Evolutionary conservation across 2,329 filamentous ascomycete genomes (phyloP).

Genomic region (Trichophyton mentagrophytes): DNA sequence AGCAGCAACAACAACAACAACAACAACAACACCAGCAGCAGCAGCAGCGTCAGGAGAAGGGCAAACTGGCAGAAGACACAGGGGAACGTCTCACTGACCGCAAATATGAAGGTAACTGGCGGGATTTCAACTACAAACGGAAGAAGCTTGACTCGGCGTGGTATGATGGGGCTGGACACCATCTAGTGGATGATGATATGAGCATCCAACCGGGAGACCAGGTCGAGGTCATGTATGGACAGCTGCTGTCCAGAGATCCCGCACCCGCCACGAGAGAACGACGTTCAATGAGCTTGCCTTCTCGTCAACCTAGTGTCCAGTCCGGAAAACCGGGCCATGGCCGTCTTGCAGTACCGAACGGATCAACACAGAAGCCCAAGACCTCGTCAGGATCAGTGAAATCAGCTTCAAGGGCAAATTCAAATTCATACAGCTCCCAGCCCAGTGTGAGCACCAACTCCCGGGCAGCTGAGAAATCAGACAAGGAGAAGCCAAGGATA

Average conservation of each 20-base stretch:
- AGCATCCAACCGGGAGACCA: neutral
- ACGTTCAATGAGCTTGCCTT: neutral
- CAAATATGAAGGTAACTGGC: slow-evolving; percentile 11
- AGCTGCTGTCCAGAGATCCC: neutral
- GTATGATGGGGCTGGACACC: slow-evolving; percentile 24
- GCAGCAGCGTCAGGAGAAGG: slow-evolving; percentile 1
- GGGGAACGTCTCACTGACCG: neutral
- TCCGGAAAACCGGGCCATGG: neutral
- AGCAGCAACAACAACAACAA: neutral
- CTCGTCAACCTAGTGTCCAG: neutral
- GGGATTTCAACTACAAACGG: slow-evolving; percentile 7
- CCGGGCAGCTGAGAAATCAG: neutral
- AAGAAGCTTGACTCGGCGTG: slow-evolving; percentile 16
- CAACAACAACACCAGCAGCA: neutral
- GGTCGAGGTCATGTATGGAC: slow-evolving; percentile 2
- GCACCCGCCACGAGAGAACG: neutral
- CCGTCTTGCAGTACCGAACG: neutral
- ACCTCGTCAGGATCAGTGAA: neutral
- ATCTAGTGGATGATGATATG: slow-evolving; percentile 16
- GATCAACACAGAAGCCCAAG: neutral
- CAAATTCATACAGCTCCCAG: neutral
- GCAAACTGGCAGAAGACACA: neutral
- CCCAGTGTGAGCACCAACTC: neutral
- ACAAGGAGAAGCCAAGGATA: slow-evolving; percentile 9
- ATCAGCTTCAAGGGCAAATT: neutral